Base-by-base conservation (phyloP, 192 early-diverging fungal genomes). In the Thamnidium elegans region DNA sequence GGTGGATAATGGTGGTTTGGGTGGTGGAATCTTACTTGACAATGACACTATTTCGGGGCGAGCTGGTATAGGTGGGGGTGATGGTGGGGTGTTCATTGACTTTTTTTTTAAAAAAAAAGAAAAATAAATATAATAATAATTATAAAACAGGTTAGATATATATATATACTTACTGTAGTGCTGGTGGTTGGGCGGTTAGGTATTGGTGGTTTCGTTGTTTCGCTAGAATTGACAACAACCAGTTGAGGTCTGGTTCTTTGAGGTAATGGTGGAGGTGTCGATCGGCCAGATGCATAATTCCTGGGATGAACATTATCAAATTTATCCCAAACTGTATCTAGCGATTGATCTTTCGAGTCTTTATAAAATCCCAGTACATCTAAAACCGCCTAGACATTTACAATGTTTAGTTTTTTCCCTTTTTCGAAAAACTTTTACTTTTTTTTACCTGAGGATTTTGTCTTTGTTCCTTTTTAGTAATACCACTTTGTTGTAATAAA, bases 401-500 rank as follows among this genome's bases (percentile, higher is more conserved):
- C 4, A 48, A 20, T 13, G 26, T 1, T 31, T 23, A 30, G 1
- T 20, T 8, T 19, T 14, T 44, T 26, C 7, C 31, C 3, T 50
- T 48, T 4, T 8, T 19, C 5, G n/a, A n/a, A n/a, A n/a, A n/a
- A n/a, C 8, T 34, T 46, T 14, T 31, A 2, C 10, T 48, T 14
- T 11, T 14, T 45, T 32, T 52, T 75, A 79, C 87, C 69, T 97
- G 94, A 36, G 94, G 95, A 64, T 98, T 86, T 32, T 87, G 87
- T 61, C 90, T 81, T 78, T 97, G 94, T 55, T 98, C 92, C 74
- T 94, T 84, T 75, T 93, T 91, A 58, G 94, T 87, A 65, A 99
- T 99, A 42, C 96, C 96, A 44, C 94, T 90, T 63, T 96, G 88
- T 67, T 90, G 86, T 26, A 99, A 84, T 73, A 99, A 79, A 42